Evolutionary conservation across 1,139 yeast genomes (phyloP).

Genomic region (Pichia inconspicua): DNA sequence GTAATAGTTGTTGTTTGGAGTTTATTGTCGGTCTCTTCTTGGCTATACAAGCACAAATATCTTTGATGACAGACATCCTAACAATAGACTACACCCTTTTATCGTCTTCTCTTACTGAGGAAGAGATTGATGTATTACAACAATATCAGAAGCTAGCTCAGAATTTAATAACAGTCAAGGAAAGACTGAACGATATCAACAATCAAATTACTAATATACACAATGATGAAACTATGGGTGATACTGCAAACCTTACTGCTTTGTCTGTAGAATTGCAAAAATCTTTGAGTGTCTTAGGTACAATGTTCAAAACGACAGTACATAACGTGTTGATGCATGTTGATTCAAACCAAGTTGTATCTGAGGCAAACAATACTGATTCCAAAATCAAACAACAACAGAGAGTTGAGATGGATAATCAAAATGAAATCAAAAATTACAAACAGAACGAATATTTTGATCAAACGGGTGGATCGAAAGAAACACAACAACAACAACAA

Average conservation of each 20-base stretch:
- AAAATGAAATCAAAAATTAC: background rate
- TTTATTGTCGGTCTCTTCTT: background rate
- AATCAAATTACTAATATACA: constrained; percentile 5
- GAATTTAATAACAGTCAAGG: constrained; percentile 29
- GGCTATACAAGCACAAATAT: background rate
- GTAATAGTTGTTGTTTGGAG: no score
- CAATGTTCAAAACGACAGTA: constrained; percentile 62
- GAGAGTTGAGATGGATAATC: background rate
- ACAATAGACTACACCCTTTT: constrained; percentile 7
- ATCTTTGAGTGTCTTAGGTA: constrained; percentile 57
- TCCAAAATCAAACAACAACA: background rate
- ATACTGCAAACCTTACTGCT: background rate
- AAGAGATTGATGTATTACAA: constrained; percentile 22
- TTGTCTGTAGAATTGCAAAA: constrained; percentile 44
- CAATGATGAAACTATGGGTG: background rate
- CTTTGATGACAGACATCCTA: constrained; percentile 9
- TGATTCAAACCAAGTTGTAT: constrained; percentile 10
- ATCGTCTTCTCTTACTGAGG: constrained; percentile 5
- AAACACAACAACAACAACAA: background rate
- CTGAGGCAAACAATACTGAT: constrained; percentile 8
- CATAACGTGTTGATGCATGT: constrained; percentile 39
- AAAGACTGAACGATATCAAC: constrained; percentile 18
- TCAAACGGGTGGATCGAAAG: background rate
- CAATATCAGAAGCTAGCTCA: constrained; percentile 43
- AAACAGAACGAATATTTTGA: background rate